Conservation (phyloP, 192 early-diverging fungal genomes). For the Backusella westeae region DNA sequence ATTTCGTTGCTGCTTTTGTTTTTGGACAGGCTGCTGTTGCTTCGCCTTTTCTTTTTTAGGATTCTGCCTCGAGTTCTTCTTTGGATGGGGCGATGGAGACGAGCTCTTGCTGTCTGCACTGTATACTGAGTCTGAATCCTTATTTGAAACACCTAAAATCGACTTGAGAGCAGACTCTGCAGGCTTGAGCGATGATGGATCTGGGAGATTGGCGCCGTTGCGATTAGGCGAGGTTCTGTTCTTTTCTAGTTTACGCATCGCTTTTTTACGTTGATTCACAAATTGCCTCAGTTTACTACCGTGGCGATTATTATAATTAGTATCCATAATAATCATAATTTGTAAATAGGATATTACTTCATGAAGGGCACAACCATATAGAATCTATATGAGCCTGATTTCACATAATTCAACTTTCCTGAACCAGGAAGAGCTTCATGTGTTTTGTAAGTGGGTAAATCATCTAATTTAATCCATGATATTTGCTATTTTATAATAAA, state of each 20-base stretch:
- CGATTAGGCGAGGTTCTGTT: neutral
- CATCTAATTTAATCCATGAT: conserved; percentile 64
- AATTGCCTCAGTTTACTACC: conserved; percentile 27
- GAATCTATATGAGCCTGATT: conserved; percentile 41
- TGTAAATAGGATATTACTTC: conserved; percentile 32
- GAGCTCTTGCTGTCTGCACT: neutral
- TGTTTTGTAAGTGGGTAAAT: conserved; percentile 58
- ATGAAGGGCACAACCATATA: conserved; percentile 77
- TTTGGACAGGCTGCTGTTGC: neutral
- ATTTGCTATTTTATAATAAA: conserved; percentile 43
- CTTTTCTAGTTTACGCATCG: neutral
- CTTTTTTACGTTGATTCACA: conserved; percentile 22
- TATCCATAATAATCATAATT: neutral
- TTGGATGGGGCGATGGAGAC: neutral
- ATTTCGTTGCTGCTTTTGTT: neutral
- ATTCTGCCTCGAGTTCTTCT: neutral
- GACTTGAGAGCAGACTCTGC: conserved; percentile 9
- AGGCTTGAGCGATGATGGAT: neutral
- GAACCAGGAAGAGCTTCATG: conserved; percentile 20
- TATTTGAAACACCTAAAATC: conserved; percentile 1
- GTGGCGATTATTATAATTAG: neutral
- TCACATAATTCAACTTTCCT: conserved; percentile 8
- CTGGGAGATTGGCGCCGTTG: neutral
- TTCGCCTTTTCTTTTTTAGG: neutral
- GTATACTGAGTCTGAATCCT: neutral